Evolutionary conservation across 331 rosid species (phyloP), one percentile per base, ranked within the genome.

Genomic region (Phaseolus coccineus): DNA sequence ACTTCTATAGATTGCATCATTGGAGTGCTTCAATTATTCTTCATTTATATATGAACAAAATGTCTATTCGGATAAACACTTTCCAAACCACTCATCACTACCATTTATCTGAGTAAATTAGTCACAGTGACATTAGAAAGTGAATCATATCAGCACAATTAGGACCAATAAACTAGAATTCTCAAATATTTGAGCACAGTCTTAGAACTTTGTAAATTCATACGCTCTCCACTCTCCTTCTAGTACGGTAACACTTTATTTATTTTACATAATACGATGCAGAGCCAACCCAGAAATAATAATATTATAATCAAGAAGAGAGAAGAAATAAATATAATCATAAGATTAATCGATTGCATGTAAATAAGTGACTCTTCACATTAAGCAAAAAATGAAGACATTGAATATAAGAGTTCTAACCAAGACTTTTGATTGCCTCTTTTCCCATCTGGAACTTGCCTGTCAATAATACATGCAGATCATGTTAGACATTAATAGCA

Each of bases 391-490:
- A 78, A 55, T 28, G 46, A 55, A 76, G 52, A 33, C 11, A 37
- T 31, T 9, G 69, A 69, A 56, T 37, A 74, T 28, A 51, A n/a
- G 78, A 70, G 71, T 63, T 74, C 90, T 24, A 78, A 94, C 98
- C 92, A 90, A 80, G 82, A 90, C 94, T 84, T 87, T 89, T 62
- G 97, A 89, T 71, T 90, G 98, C 89, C 97, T 87, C 89, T 92
- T 92, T 57, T 92, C 94, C 98, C 98, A 94, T 55, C 96, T 84
- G 10, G 92, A 78, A 83, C 87, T 88, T 65, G 98, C 98, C 98
- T 94, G 89, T 52, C 82, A 77, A 40, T 19, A 61, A 22, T 62
- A 74, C 63, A 35, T 24, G 35, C 58, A 58, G 33, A 68, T 71
- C 77, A 79, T 42, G 58, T 77, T 69, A 68, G 74, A 40, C 2